Base-by-base conservation (phyloP, 2,329 filamentous ascomycete species). In the Fusarium tricinctum region DNA sequence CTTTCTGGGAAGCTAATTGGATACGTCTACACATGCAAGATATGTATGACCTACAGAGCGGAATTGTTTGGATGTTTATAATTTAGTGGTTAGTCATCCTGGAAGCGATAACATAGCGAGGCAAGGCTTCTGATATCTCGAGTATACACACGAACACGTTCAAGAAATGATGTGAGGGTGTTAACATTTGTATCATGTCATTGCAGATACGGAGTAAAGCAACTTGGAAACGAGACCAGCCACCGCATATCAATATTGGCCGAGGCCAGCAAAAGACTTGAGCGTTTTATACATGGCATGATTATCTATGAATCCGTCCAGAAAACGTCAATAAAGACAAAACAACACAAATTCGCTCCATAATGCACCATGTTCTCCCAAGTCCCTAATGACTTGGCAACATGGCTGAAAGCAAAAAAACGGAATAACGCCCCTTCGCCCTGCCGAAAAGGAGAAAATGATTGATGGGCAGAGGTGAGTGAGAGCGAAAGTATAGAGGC, bases 1-100 rank as follows among this genome's bases (percentile, higher is more conserved):
- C 0, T 97, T 97, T 75, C 77, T 97, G 58, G 74, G 66, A 17
- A 54, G 56, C 35, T 77, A 51, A 73, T 35, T 12, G 28, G 45
- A 43, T 43, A 13, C 23, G 38, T 23, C 35, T 23, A n/a, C 45
- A 20, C 3, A 28, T 26, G 26, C 26, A 19, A 43, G 48, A 43
- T 43, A 10, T 48, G 23, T 43, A 38, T 28, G n/a, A 57, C 26
- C 15, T 20, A 20, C 12, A 20, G 23, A 33, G 30, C 30, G 23
- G 20, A 30, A 28, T 50, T 46, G 45, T 44, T 39, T 22, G 15
- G 26, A 53, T 39, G 15, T 39, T 23, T n/a, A 51, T 23, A 17
- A 14, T 38, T 35, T 6, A 40, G 32, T 26, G 26, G 19, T 32
- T n/a, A 38, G 33, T 20, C 56, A 26, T 50, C 19, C 42, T 39